Conservation (phyloP, 2,329 filamentous ascomycete genomes). For the Fusarium sp. region DNA sequence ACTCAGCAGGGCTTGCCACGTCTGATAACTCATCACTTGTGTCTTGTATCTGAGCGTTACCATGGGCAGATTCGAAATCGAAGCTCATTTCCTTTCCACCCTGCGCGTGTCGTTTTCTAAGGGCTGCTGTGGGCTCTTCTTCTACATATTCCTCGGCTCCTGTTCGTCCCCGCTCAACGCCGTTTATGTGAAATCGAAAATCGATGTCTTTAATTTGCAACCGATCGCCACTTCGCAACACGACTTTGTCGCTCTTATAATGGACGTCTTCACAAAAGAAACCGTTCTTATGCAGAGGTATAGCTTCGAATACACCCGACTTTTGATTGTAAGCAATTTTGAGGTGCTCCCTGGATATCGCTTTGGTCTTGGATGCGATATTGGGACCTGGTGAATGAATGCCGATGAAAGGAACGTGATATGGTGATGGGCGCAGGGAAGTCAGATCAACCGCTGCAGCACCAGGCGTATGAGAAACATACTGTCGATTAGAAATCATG, state of each 20-base stretch:
- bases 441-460: constrained; percentile 70
- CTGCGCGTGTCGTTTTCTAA: constrained; percentile 63
- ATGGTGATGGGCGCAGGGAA: constrained; percentile 69
- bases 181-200: constrained; percentile 76
- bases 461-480: constrained; percentile 70
- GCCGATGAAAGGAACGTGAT: constrained; percentile 73
- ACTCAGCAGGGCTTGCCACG: constrained; percentile 56
- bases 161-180: constrained; percentile 67
- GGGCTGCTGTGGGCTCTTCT: constrained; percentile 57
- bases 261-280: constrained; percentile 74
- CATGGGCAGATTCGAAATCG: constrained; percentile 74
- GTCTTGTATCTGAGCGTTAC: constrained; percentile 66
- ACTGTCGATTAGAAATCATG: constrained; percentile 68
- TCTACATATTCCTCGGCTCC: constrained; percentile 68
- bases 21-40: constrained; percentile 66
- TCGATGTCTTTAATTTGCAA: constrained; percentile 78
- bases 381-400: constrained; percentile 77
- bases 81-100: constrained; percentile 79
- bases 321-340: constrained; percentile 77
- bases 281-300: constrained; percentile 72
- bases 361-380: constrained; percentile 73
- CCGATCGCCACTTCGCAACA: constrained; percentile 72
- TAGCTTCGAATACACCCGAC: constrained; percentile 73
- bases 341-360: constrained; percentile 79
- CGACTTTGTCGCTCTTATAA: constrained; percentile 66